phyloP scores from a whole-genome alignment of 148 eudicot species.

The Rhododendron vialii region DNA sequence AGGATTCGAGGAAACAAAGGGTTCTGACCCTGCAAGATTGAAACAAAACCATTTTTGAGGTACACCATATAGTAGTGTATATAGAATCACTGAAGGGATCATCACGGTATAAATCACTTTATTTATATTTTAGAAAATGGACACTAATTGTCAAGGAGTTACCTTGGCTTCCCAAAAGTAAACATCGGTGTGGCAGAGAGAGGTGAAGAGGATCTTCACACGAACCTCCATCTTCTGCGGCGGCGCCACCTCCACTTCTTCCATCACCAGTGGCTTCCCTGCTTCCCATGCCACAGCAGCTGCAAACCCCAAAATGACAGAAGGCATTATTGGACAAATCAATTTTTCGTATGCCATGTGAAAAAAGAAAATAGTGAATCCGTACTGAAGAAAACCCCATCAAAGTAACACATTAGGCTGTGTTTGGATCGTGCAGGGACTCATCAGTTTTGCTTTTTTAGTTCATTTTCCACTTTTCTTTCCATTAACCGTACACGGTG shows the following conservation, averaged over 20 bases:
- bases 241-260: conserved; percentile 48
- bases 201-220: conserved; percentile 30
- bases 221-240: conserved; percentile 35
- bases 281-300: conserved; percentile 51
- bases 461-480: neutral
- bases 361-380: neutral
- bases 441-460: neutral
- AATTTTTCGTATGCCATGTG: neutral
- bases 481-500: neutral
- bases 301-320: conserved; percentile 9
- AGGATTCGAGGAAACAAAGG: conserved; percentile 36
- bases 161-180: conserved; percentile 44
- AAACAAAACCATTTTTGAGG: conserved; percentile 4
- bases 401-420: neutral
- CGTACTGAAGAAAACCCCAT: neutral
- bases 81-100: neutral
- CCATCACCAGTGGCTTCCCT: conserved; percentile 45
- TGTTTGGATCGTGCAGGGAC: neutral
- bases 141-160: neutral
- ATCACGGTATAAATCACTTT: neutral
- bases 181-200: conserved; percentile 40
- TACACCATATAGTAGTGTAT: neutral
- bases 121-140: neutral
- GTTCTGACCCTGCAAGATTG: conserved; percentile 22
- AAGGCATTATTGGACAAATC: neutral